Conservation (phyloP, 176 grass and related monocot species). For the Cenchrus americanus region DNA sequence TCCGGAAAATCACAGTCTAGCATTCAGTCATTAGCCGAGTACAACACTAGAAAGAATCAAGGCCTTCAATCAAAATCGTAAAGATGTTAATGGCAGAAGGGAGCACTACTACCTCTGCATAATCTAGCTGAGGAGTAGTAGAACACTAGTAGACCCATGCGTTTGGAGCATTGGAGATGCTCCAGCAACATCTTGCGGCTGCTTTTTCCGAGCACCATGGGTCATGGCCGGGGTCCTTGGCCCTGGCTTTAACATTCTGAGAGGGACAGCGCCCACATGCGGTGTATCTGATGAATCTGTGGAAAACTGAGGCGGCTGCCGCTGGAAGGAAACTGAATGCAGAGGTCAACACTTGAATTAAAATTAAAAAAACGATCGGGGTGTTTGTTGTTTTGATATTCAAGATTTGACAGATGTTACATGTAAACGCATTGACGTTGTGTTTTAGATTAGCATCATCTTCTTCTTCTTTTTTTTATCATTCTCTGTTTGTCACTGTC, state of each 20-base stretch:
- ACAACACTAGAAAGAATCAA: no score
- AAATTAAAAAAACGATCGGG: neutral
- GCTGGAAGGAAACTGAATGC: neutral
- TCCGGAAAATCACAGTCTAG: neutral
- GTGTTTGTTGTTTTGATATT: neutral
- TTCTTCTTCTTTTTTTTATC: neutral
- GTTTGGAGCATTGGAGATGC: no score
- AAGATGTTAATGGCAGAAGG: no score
- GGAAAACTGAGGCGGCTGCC: constrained; percentile 18
- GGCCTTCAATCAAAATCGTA: no score
- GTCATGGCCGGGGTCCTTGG: neutral
- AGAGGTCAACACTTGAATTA: neutral
- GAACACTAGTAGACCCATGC: no score
- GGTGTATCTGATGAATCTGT: constrained; percentile 12
- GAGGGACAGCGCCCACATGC: neutral
- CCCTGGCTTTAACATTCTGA: neutral
- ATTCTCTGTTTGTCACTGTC: constrained; percentile 16
- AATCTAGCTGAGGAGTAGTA: no score
- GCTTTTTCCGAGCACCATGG: neutral
- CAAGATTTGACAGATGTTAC: neutral
- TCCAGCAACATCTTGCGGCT: neutral
- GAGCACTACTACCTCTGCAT: no score
- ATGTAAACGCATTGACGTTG: constrained; percentile 28
- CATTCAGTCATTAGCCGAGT: neutral
- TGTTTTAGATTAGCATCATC: neutral